Evolutionary conservation across 1,139 yeast species (phyloP).

Genomic region (Pichia sp.): DNA sequence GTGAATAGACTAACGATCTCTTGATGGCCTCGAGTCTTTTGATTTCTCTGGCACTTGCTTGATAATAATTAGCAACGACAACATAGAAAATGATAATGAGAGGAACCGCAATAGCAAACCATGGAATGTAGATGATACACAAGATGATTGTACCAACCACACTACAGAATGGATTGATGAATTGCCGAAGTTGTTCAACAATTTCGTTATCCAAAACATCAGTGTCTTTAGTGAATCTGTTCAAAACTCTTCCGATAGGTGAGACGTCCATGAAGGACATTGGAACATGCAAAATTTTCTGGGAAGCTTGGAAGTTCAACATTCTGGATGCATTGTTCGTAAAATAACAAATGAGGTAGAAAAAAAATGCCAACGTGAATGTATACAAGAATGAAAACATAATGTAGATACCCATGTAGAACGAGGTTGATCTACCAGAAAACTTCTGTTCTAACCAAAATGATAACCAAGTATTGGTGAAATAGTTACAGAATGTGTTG

Average conservation of each 20-base stretch:
- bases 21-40: conserved; percentile 76
- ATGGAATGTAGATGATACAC: conserved; percentile 69
- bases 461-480: conserved; percentile 79
- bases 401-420: conserved; percentile 71
- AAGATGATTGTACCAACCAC: conserved; percentile 62
- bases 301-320: conserved; percentile 42
- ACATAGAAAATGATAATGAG: conserved; percentile 45
- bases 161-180: conserved; percentile 46
- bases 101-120: conserved; percentile 57
- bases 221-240: conserved; percentile 59
- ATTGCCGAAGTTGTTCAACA: conserved; percentile 47
- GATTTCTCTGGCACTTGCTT: conserved; percentile 68
- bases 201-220: conserved; percentile 57
- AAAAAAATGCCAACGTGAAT: conserved; percentile 39
- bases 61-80: conserved; percentile 58
- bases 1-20: conserved; percentile 72
- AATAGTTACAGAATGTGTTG: conserved; percentile 56
- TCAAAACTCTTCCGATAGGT: conserved; percentile 56
- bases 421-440: conserved; percentile 40
- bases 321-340: conserved; percentile 46
- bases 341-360: conserved; percentile 44
- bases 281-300: conserved; percentile 47
- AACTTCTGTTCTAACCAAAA: conserved; percentile 72
- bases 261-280: conserved; percentile 58
- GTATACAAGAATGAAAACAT: conserved; percentile 41